Evolutionary conservation across 257 asterid genomes (phyloP), one percentile per base, ranked within the genome.

Genomic region (Solanum megistacrolobum): DNA sequence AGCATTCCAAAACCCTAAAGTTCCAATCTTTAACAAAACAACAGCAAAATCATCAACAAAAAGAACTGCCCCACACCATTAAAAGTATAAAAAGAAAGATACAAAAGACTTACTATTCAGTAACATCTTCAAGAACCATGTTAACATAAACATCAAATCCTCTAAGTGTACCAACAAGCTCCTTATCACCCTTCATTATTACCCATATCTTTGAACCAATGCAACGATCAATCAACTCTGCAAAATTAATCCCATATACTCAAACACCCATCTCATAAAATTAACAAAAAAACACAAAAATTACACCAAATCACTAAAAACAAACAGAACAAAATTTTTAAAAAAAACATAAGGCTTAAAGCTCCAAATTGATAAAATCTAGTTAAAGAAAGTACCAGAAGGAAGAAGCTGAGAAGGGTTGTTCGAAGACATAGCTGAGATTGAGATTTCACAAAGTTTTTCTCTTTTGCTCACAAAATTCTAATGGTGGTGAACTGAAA

Each of bases 141-240:
- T 95, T 95, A 86, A 95, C 98, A 88, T 94, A 95, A 84, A 94
- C 98, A 85, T 95, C 98, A 85, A 95, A 95, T 48, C 98, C 96
- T 87, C 93, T 92, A 82, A 95, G 98, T 27, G 98, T 95, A 68
- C 98, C 98, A 27, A 95, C 98, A 74, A 95, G 91, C 87, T 94
- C 98, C 89, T 95, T 95, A 87, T 94, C 98, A n/a, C 98, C 98
- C 89, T 95, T 95, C 98, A 95, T 95, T 86, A 95, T 95, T 3
- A 95, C 98, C 98, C 98, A 95, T 60, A 95, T 93, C 91, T 95
- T 95, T 79, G 98, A 95, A 84, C 98, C 98, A 25, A 95, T 92
- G 88, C 98, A 95, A 34, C 98, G 94, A 88, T 94, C 98, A 79
- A 95, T 95, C 92, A 95, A 89, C 91, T 95, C 96, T 95, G 96